Conservation (phyloP, 495 filamentous ascomycete species). For the Penicillium ochrochloron region DNA sequence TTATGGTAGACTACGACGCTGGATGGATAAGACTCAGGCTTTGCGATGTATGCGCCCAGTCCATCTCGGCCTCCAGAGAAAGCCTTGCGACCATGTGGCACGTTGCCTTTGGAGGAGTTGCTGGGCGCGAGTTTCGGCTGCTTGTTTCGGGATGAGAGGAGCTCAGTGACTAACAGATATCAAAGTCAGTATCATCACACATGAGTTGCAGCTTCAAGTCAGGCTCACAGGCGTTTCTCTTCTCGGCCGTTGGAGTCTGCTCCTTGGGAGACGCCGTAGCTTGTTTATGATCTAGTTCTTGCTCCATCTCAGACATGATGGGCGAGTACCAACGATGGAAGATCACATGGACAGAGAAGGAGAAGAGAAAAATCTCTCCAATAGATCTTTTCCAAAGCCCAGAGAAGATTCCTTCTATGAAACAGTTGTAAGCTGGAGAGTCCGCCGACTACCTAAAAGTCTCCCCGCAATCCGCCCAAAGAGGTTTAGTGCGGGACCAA, state of each 20-base stretch:
- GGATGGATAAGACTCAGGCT: constrained; percentile 66
- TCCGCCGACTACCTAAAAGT: constrained; percentile 8
- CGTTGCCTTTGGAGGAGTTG: constrained; percentile 31
- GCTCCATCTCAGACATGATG: constrained; percentile 21
- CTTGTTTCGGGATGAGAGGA: constrained; percentile 67
- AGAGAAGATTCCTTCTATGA: not conserved
- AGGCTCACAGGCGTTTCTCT: constrained; percentile 51
- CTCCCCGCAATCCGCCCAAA: constrained; percentile 38
- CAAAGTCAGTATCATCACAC: not conserved
- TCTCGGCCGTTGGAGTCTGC: constrained; percentile 30
- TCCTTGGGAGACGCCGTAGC: constrained; percentile 2
- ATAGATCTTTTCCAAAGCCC: not conserved
- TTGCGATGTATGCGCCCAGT: constrained; percentile 71
- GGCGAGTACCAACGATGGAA: not conserved
- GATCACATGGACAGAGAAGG: constrained; percentile 3
- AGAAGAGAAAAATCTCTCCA: not conserved
- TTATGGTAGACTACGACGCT: constrained; percentile 70
- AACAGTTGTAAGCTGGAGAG: not conserved
- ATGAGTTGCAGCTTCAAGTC: not conserved
- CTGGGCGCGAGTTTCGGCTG: constrained; percentile 39
- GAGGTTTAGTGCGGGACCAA: constrained; percentile 44
- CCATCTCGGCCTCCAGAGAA: constrained; percentile 58
- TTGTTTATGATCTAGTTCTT: not conserved
- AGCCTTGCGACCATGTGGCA: constrained; percentile 28
- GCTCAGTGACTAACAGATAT: constrained; percentile 60